Evolutionary conservation across 2,329 filamentous ascomycete species (phyloP).

Genomic region (Polychaeton citri): DNA sequence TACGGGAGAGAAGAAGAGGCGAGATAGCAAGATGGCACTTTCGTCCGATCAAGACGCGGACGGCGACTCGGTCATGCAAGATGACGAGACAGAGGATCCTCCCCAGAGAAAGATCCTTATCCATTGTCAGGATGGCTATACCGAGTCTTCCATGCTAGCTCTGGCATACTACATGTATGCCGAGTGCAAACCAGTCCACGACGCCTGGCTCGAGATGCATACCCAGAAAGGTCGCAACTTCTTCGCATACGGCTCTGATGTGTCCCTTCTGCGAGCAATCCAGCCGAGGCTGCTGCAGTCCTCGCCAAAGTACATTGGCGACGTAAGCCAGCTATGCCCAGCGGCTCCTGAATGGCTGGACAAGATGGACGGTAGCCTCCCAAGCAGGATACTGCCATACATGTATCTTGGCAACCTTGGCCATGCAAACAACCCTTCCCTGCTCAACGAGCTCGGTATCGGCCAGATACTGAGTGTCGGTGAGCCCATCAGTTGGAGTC

Average conservation of each 20-base stretch:
- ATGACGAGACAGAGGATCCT: slow-evolving; percentile 11
- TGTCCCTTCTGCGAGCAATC: slow-evolving; percentile 64
- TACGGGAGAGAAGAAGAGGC: slow-evolving; percentile 13
- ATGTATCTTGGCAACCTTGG: slow-evolving; percentile 92
- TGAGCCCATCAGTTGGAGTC: slow-evolving; percentile 71
- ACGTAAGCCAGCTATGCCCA: slow-evolving; percentile 38
- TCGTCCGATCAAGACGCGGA: slow-evolving; percentile 32
- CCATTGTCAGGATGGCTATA: slow-evolving; percentile 92
- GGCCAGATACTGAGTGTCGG: slow-evolving; percentile 82
- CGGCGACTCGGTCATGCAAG: slow-evolving; percentile 43
- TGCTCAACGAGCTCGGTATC: slow-evolving; percentile 70
- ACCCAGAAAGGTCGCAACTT: slow-evolving; percentile 75
- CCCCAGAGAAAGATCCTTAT: slow-evolving; percentile 62
- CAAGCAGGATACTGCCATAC: slow-evolving; percentile 77
- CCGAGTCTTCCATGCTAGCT: slow-evolving; percentile 77
- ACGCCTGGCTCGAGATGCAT: slow-evolving; percentile 81
- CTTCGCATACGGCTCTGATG: slow-evolving; percentile 88
- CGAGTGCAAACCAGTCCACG: slow-evolving; percentile 63
- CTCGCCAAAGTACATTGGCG: slow-evolving; percentile 43
- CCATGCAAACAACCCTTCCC: slow-evolving; percentile 84
- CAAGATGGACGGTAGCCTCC: slow-evolving; percentile 77
- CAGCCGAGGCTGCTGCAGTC: slow-evolving; percentile 61
- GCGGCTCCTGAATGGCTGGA: slow-evolving; percentile 67
- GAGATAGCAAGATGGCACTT: slow-evolving; percentile 30
- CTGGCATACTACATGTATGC: slow-evolving; percentile 91